Base-by-base conservation (phyloP, 257 asterid genomes). In the Coffea eugenioides region DNA sequence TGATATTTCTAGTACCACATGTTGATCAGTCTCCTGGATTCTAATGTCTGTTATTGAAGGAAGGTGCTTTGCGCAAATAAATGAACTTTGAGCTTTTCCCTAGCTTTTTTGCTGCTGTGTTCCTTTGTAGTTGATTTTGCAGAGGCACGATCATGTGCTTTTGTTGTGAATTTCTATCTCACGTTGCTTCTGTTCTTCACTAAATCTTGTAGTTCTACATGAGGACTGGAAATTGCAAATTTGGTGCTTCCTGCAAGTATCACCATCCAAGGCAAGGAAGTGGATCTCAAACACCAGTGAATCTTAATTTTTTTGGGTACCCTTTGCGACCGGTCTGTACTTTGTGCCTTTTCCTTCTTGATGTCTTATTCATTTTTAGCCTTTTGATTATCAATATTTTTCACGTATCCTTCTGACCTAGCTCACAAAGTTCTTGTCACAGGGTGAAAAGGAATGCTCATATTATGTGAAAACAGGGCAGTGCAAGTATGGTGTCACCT, bases 401-500 rank as follows among this genome's bases (percentile, higher is more conserved):
- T 68, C 49, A 75, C 69, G 70, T 56, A 66, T 78, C 81, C 56
- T 71, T 34, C 82, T 82, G 61, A 68, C 77, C 77, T 81, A 78
- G 81, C 82, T 86, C 61, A 82, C 77, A 39, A 54, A 43, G 31
- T 81, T 80, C 51, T 84, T 79, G 41, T 77, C 80, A 80, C 97
- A 96, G 99, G 99, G 98, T 75, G 98, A 94, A 87, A 90, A 91
- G 77, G 99, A 96, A 82, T 96, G 99, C 79, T 84, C 95, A 7
- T 96, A 91, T 84, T 96, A 88, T 85, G 87, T 85, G 73, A 96
- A 90, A 87, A 94, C 98, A 39, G 97, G 97, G 81, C 92, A 88
- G 74, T 96, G 99, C 91, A 96, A 96, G 84, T 96, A 91, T 78
- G 98, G 99, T 41, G 78, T 88, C 75, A 90, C 97, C 83, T 96